These are phyloP conservation scores for Mortierella sp. DNA, from an alignment of 371 early-diverging fungal genomes.

Conservation along the genomic window DNA sequence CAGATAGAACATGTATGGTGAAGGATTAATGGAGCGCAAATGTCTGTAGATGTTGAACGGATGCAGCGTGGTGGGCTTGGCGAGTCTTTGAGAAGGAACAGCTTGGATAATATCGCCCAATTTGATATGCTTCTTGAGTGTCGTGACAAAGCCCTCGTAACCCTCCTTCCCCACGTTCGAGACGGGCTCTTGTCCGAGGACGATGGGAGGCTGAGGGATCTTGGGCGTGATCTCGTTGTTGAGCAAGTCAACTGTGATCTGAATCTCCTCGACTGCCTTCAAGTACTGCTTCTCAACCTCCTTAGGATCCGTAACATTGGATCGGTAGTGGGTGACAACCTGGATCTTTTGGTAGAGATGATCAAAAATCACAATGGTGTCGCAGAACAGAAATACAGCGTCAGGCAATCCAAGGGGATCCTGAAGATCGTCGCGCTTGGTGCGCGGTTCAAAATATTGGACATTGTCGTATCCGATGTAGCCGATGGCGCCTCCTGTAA, in stretches of 20 bases:
- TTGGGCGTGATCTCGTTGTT: conserved; percentile 64
- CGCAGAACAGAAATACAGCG: conserved; percentile 91
- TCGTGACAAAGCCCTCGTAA: conserved; percentile 88
- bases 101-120: conserved; percentile 98
- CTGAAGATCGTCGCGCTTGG: conserved; percentile 72
- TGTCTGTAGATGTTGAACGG: conserved; percentile 98
- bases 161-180: conserved; percentile 93
- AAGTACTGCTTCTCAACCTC: conserved; percentile 72
- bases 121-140: conserved; percentile 91
- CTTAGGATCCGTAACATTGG: conserved; percentile 65
- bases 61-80: conserved; percentile 88
- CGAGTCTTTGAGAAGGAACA: conserved; percentile 93
- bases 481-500: conserved; percentile 97
- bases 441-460: conserved; percentile 94
- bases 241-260: conserved; percentile 71
- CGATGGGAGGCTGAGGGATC: conserved; percentile 75
- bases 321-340: conserved; percentile 89
- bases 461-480: conserved; percentile 97
- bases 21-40: conserved; percentile 94
- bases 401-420: conserved; percentile 95
- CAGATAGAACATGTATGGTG: conserved; percentile 99
- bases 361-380: conserved; percentile 94
- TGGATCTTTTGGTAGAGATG: conserved; percentile 91
- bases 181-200: conserved; percentile 67
- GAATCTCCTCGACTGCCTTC: conserved; percentile 71